These are phyloP conservation scores for Globisporangium iwayamae DNA, from an alignment of 352 stramenopile species.

Conservation along the genomic window DNA sequence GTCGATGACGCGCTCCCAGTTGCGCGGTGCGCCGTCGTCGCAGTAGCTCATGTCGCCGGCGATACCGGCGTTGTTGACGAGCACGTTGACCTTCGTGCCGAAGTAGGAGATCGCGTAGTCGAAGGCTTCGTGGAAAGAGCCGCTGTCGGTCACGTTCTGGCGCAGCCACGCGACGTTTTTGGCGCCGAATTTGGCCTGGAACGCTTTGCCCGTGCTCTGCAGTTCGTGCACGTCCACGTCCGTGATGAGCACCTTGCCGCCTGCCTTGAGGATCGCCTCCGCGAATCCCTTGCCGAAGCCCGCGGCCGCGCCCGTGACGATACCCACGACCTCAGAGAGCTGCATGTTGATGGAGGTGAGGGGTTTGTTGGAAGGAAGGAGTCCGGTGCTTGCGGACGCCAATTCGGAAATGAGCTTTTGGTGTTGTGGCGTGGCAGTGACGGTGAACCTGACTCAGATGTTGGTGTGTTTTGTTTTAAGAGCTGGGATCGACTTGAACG, in stretches of 20 bases:
- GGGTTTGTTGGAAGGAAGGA: neutral
- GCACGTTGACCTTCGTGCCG: slow-evolving; percentile 52
- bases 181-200: slow-evolving; percentile 47
- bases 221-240: slow-evolving; percentile 67
- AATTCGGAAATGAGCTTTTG: slow-evolving; percentile 1
- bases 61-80: slow-evolving; percentile 83
- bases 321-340: slow-evolving; percentile 49
- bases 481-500: neutral
- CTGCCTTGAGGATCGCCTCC: slow-evolving; percentile 41
- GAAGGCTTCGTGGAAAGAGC: slow-evolving; percentile 60
- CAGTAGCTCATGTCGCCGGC: slow-evolving; percentile 52
- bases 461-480: neutral
- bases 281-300: slow-evolving; percentile 71
- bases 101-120: slow-evolving; percentile 62
- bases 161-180: slow-evolving; percentile 56
- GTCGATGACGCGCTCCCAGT: slow-evolving; percentile 64
- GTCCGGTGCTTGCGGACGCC: neutral
- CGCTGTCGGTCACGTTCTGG: slow-evolving; percentile 69
- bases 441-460: neutral
- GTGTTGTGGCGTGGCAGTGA: neutral
- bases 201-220: slow-evolving; percentile 48
- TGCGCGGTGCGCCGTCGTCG: slow-evolving; percentile 28
- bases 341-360: slow-evolving; percentile 35
- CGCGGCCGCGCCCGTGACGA: slow-evolving; percentile 64
- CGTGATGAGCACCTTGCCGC: slow-evolving; percentile 72